phyloP scores from a whole-genome alignment of 148 eudicot genomes.

The Heliamphora exappendiculata region DNA sequence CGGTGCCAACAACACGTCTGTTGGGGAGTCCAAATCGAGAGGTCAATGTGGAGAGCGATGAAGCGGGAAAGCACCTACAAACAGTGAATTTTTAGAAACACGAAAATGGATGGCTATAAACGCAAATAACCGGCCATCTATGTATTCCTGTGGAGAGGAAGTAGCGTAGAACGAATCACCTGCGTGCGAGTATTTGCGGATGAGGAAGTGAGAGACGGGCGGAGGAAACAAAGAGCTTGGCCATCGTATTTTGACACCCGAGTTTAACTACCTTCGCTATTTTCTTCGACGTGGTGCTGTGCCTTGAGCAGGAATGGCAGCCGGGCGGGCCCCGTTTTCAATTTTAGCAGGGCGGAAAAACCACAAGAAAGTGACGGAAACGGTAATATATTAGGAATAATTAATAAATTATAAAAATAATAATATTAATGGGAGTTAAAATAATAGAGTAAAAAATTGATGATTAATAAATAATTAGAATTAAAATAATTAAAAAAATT shows the following conservation, averaged over 20 bases:
- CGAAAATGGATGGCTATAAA: neutral
- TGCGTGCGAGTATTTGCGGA: neutral
- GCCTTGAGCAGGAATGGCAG: no score
- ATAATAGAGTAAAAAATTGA: no score
- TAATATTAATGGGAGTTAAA: no score
- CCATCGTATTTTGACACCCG: constrained; percentile 10
- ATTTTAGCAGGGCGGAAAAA: no score
- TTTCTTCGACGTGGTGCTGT: no score
- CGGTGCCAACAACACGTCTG: neutral
- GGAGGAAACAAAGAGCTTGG: constrained; percentile 4
- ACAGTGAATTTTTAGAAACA: neutral
- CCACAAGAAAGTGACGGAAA: no score
- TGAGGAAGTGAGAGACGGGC: constrained; percentile 2
- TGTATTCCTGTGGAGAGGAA: neutral
- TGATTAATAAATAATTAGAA: no score
- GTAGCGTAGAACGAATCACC: neutral
- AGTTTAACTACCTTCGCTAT: no score
- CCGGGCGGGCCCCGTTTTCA: no score
- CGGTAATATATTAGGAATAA: no score
- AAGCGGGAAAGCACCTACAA: constrained; percentile 13
- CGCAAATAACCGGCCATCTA: neutral
- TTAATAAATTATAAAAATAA: no score
- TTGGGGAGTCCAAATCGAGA: constrained; percentile 14
- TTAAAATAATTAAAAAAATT: no score
- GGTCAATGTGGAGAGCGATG: neutral